Evolutionary conservation across 352 stramenopile genomes (phyloP).

Genomic region (Globisporangium sylvaticum): DNA sequence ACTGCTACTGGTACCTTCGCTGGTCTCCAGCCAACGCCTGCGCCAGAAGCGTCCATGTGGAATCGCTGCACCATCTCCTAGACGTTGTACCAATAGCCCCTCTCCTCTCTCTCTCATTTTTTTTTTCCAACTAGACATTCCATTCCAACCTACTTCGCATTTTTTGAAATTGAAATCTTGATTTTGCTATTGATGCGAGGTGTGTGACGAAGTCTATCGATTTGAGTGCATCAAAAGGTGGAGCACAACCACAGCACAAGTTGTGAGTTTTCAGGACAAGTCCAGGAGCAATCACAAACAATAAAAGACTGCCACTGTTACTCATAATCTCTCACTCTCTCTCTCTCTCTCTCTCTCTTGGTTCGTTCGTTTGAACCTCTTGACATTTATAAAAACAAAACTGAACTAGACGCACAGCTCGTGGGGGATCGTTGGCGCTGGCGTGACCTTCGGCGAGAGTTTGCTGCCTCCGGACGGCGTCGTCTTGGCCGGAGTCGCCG

Average conservation of each 20-base stretch:
- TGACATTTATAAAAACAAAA: conserved; percentile 1
- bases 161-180: conserved; percentile 5
- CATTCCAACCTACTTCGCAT: no score
- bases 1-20: conserved; percentile 5
- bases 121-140: background rate
- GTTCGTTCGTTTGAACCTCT: background rate
- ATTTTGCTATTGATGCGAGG: no score
- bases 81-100: conserved; percentile 9
- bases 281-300: no score
- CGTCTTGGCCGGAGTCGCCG: conserved; percentile 14
- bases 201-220: no score
- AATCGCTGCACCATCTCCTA: conserved; percentile 65
- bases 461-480: background rate
- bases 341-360: background rate
- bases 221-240: no score
- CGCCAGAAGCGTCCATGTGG: conserved; percentile 30
- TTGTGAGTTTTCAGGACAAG: no score
- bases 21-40: conserved; percentile 12
- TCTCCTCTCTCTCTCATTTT: background rate
- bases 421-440: conserved; percentile 11
- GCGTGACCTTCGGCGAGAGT: background rate
- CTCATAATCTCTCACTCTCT: background rate
- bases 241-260: no score
- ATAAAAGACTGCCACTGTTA: background rate
- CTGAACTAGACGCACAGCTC: conserved; percentile 13